Conservation (phyloP, 2,329 filamentous ascomycete genomes). For the Penicillium olsonii region DNA sequence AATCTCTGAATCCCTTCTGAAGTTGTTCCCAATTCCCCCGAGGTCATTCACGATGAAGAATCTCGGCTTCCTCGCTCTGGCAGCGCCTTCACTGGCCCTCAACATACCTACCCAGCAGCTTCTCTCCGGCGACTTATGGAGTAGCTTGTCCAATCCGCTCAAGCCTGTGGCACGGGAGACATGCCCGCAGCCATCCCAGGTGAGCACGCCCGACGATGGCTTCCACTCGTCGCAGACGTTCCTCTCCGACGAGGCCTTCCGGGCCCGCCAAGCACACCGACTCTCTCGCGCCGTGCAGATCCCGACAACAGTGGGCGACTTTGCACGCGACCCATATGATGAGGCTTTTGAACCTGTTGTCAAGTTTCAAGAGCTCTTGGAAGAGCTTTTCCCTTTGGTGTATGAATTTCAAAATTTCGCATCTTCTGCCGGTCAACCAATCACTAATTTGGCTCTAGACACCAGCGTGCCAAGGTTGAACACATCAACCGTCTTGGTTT, state of each 20-base stretch:
- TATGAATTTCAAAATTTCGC: conserved; percentile 26
- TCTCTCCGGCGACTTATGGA: conserved; percentile 15
- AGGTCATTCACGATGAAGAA: conserved; percentile 23
- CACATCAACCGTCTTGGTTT: conserved; percentile 65
- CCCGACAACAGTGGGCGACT: conserved; percentile 47
- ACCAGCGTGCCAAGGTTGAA: conserved; percentile 48
- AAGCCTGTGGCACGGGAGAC: conserved; percentile 16
- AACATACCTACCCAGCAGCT: conserved; percentile 29
- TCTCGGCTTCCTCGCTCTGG: conserved; percentile 18
- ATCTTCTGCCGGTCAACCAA: background rate
- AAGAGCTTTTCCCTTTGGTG: conserved; percentile 54
- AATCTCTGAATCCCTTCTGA: background rate
- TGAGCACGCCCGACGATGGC: conserved; percentile 29
- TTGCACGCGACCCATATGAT: conserved; percentile 53
- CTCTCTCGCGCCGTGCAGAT: conserved; percentile 60
- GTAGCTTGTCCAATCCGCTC: background rate
- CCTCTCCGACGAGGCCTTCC: conserved; percentile 30
- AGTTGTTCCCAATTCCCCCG: too few relatives aligned
- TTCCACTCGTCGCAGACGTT: conserved; percentile 31
- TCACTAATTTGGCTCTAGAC: conserved; percentile 28
- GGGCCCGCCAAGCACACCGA: conserved; percentile 47
- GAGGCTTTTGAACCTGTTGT: conserved; percentile 61
- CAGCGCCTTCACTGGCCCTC: conserved; percentile 23
- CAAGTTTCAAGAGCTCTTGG: conserved; percentile 54
- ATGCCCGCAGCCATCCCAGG: conserved; percentile 34